Conservation (phyloP, 257 asterid species). For the Parsonsia alboflavescens region DNA sequence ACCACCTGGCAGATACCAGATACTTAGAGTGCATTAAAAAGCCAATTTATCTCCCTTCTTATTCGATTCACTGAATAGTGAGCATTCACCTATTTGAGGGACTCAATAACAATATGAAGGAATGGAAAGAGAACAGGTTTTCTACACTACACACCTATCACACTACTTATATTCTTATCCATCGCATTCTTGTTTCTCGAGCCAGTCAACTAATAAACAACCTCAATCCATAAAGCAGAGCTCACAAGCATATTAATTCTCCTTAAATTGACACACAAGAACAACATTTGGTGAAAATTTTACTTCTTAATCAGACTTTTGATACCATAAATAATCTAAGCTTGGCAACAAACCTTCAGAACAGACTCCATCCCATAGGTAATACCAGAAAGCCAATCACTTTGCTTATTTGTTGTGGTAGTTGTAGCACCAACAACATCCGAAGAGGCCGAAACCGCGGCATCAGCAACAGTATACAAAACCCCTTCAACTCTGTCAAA, state of each 20-base stretch:
- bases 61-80: no score
- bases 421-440: constrained; percentile 42
- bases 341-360: constrained; percentile 58
- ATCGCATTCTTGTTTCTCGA: background rate
- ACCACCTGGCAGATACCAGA: background rate
- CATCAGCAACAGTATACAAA: constrained; percentile 84
- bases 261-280: background rate
- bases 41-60: background rate
- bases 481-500: constrained; percentile 73
- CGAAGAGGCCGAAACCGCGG: constrained; percentile 56
- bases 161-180: background rate
- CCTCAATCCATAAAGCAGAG: background rate
- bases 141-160: background rate
- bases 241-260: background rate
- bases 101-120: background rate
- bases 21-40: background rate
- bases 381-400: constrained; percentile 97
- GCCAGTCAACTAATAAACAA: background rate
- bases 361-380: constrained; percentile 87
- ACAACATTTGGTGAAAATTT: background rate
- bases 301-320: background rate
- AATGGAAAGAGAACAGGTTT: background rate
- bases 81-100: background rate
- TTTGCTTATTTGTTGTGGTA: constrained; percentile 42
- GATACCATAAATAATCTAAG: constrained; percentile 8